Evolutionary conservation across 345 rosid genomes (phyloP).

Genomic region (Syzygium jambos): DNA sequence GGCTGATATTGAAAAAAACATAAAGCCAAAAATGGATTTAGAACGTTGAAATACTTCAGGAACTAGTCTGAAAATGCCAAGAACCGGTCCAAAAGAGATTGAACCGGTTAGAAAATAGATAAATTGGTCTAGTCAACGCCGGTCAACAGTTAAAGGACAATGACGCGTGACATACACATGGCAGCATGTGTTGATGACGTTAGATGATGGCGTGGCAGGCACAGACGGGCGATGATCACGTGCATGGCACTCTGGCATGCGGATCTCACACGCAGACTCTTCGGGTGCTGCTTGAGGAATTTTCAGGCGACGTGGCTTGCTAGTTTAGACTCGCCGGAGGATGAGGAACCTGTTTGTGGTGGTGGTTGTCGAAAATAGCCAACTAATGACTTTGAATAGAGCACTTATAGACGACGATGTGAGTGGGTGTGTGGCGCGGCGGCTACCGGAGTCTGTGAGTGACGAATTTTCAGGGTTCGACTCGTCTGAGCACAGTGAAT

Average conservation of each 20-base stretch:
- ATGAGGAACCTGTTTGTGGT: neutral
- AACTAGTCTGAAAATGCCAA: no score
- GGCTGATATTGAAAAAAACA: neutral
- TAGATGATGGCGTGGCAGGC: fast-evolving
- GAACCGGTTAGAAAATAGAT: no score
- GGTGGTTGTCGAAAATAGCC: neutral
- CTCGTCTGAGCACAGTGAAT: no score
- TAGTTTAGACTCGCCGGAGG: neutral
- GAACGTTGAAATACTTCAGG: neutral
- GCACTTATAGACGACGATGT: neutral
- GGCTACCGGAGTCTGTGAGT: no score
- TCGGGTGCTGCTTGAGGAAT: neutral
- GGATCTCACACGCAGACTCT: neutral
- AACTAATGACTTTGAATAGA: neutral
- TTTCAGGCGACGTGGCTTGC: neutral
- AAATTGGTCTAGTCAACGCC: neutral
- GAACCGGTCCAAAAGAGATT: neutral
- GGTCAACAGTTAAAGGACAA: no score
- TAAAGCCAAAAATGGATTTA: no score
- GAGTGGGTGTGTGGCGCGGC: fast-evolving
- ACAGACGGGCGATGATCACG: neutral
- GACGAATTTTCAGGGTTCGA: no score
- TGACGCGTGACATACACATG: no score
- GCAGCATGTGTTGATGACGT: neutral
- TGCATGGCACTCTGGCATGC: fast-evolving